Evolutionary conservation across 75 land plant genomes (phyloP).

Genomic region (Pinus albicaulis): DNA sequence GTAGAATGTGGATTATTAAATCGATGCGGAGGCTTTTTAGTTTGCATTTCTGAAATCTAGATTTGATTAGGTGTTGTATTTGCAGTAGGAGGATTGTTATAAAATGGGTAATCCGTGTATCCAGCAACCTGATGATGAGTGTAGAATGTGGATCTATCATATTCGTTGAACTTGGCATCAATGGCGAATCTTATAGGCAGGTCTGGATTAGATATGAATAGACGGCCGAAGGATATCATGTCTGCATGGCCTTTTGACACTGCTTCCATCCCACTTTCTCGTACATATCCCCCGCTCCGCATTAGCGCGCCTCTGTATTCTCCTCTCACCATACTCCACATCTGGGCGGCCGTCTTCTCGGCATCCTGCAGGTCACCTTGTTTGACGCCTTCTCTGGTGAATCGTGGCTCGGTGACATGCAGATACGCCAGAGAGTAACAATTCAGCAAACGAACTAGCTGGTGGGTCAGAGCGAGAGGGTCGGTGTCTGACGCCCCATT

Average conservation of each 20-base stretch:
- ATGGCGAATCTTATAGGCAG: slow-evolving; percentile 48
- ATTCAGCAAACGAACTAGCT: slow-evolving; percentile 45
- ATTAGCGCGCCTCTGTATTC: slow-evolving; percentile 59
- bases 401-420: slow-evolving; percentile 77
- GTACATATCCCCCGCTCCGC: slow-evolving; percentile 56
- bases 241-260: slow-evolving; percentile 61
- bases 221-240: slow-evolving; percentile 69
- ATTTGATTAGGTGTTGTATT: no score
- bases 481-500: slow-evolving; percentile 64
- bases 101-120: slow-evolving; percentile 70
- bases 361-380: slow-evolving; percentile 39
- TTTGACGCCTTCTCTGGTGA: slow-evolving; percentile 47
- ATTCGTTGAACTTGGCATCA: slow-evolving; percentile 42
- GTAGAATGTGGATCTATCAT: slow-evolving; percentile 63
- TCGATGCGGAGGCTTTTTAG: no score
- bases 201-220: slow-evolving; percentile 80
- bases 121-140: slow-evolving; percentile 73
- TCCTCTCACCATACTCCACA: slow-evolving; percentile 24
- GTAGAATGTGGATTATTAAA: no score
- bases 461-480: slow-evolving; percentile 47
- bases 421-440: slow-evolving; percentile 47
- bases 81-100: background rate
- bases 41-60: no score
- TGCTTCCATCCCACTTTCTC: slow-evolving; percentile 61
- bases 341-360: slow-evolving; percentile 23